Percentiles rank a stretch among this genome's conserved stretches.
These are phyloP conservation scores for Mesembryanthemum crystallinum DNA, from an alignment of 148 eudicot genomes.

Conservation along the genomic window DNA sequence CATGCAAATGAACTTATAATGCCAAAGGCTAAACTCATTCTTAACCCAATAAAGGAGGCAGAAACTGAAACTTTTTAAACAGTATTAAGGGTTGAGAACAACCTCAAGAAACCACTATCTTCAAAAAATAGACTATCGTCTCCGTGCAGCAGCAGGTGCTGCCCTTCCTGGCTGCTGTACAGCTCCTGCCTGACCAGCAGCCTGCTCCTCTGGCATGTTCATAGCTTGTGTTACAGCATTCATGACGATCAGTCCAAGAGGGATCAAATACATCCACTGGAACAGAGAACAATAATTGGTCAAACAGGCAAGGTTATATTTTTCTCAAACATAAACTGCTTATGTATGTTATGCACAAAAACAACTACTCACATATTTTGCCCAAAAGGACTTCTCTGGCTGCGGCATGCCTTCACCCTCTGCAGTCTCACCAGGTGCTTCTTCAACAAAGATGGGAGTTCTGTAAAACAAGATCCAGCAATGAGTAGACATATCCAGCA, in stretches of 20 bases:
- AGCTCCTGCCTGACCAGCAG: conserved; percentile 44
- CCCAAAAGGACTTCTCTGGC: conserved; percentile 93
- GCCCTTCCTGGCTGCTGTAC: conserved; percentile 54
- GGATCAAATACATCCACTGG: conserved; percentile 99
- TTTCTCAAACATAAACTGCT: conserved; percentile 28
- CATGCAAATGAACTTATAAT: background rate
- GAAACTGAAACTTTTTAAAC: background rate
- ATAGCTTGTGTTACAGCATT: conserved; percentile 95
- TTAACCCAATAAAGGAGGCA: background rate
- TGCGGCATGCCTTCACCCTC: conserved; percentile 64
- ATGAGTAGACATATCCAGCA: background rate
- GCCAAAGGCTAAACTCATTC: background rate
- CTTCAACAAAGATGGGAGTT: conserved; percentile 80
- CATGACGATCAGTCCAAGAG: conserved; percentile 86
- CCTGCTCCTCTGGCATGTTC: conserved; percentile 90
- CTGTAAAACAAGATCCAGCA: conserved; percentile 35
- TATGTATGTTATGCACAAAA: conserved; percentile 74
- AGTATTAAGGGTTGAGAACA: background rate
- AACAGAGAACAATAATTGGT: conserved; percentile 19
- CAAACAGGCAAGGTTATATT: background rate
- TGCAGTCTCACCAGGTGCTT: conserved; percentile 47
- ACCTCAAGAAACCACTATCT: conserved; percentile 16
- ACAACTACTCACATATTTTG: conserved; percentile 76
- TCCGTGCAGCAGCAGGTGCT: conserved; percentile 46
- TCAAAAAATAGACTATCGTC: conserved; percentile 44